Percentiles rank a stretch among this genome's conserved stretches.
These are phyloP conservation scores for Actinomucor elegans DNA, from an alignment of 371 early-diverging fungal genomes.

Conservation along the genomic window DNA sequence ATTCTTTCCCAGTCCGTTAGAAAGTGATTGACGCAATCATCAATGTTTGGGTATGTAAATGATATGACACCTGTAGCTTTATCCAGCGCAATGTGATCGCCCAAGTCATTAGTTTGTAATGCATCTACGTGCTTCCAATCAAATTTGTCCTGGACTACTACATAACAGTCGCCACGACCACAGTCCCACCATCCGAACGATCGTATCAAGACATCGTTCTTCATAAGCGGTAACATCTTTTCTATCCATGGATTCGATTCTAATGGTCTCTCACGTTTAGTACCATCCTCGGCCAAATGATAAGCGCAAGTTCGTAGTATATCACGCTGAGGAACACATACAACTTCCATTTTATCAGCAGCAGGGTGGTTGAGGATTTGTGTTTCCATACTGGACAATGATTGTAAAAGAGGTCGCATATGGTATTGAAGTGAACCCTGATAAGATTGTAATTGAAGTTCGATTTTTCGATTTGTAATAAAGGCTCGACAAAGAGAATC, in stretches of 20 bases:
- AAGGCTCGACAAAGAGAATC: slow-evolving; percentile 50
- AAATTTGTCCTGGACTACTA: slow-evolving; percentile 41
- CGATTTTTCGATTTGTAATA: slow-evolving; percentile 48
- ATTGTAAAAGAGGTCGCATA: slow-evolving; percentile 37
- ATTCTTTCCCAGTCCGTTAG: slow-evolving; percentile 48
- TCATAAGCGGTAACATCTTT: slow-evolving; percentile 23
- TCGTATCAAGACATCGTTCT: slow-evolving; percentile 41
- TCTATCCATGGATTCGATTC: slow-evolving; percentile 38
- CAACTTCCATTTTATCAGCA: slow-evolving; percentile 44
- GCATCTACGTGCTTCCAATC: slow-evolving; percentile 31
- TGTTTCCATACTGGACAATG: slow-evolving; percentile 31
- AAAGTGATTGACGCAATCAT: slow-evolving; percentile 40
- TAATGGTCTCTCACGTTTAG: slow-evolving; percentile 17
- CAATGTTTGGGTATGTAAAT: slow-evolving; percentile 47
- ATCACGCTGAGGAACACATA: slow-evolving; percentile 44
- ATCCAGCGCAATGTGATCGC: slow-evolving; percentile 48
- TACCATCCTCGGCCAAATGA: slow-evolving; percentile 1
- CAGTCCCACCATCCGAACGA: slow-evolving; percentile 51
- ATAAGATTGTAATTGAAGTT: slow-evolving; percentile 34
- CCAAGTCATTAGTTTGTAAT: slow-evolving; percentile 23
- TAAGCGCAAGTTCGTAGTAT: slow-evolving; percentile 37
- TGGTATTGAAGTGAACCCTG: slow-evolving; percentile 25
- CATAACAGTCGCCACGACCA: slow-evolving; percentile 48
- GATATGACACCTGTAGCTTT: slow-evolving; percentile 36
- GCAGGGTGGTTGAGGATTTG: slow-evolving; percentile 43